Evolutionary conservation across 306 rosid genomes (phyloP).

Genomic region (Arachis hypogaea): DNA sequence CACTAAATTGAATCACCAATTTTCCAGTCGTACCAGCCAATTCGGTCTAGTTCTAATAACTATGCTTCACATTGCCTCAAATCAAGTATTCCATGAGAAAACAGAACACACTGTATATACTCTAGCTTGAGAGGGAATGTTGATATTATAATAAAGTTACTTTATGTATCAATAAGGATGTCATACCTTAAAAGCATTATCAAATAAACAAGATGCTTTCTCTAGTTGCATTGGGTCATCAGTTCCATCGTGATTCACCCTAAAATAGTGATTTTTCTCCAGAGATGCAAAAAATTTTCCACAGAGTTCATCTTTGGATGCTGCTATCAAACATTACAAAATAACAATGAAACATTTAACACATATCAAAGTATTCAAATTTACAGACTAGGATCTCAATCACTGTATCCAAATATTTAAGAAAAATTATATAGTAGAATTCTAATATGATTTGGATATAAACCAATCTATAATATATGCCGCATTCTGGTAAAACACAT

Average conservation of each 20-base stretch:
- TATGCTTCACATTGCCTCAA: too few species aligned
- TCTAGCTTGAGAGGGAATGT: too few species aligned
- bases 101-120: too few species aligned
- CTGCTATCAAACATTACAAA: conserved; percentile 51
- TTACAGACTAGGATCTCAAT: conserved; percentile 15
- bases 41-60: too few species aligned
- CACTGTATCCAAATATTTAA: not conserved
- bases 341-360: conserved; percentile 23
- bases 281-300: conserved; percentile 81
- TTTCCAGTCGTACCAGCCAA: too few species aligned
- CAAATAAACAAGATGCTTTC: conserved; percentile 69
- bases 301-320: conserved; percentile 79
- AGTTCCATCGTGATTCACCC: conserved; percentile 65
- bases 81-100: too few species aligned
- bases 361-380: conserved; percentile 21
- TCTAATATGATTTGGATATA: not conserved
- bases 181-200: conserved; percentile 64
- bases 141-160: not conserved
- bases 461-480: not conserved
- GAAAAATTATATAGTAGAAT: not conserved
- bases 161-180: conserved; percentile 29
- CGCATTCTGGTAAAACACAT: not conserved
- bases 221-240: conserved; percentile 79
- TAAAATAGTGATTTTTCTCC: conserved; percentile 65
- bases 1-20: too few species aligned